Evolutionary conservation across 2,329 filamentous ascomycete genomes (phyloP).

Genomic region (Daldinia sp.): DNA sequence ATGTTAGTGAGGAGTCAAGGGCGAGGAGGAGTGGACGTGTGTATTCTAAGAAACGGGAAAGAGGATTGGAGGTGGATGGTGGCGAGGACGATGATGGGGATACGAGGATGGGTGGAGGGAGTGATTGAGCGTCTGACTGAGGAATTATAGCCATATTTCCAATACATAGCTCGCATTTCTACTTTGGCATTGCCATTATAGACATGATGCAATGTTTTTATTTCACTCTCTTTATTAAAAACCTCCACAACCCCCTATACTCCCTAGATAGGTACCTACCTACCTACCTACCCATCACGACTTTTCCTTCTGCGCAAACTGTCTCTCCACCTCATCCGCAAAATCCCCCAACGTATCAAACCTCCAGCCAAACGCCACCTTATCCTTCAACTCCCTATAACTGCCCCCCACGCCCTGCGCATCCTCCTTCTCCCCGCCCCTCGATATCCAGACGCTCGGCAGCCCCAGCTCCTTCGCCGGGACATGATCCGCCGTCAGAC

Average conservation of each 20-base stretch:
- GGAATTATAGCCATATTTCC: too few species aligned
- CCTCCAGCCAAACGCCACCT: conserved; percentile 49
- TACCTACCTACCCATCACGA: conserved; percentile 2
- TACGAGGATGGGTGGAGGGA: conserved; percentile 14
- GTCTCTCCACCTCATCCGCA: conserved; percentile 51
- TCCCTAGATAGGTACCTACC: too few species aligned
- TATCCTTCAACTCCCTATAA: conserved; percentile 38
- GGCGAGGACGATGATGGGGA: conserved; percentile 13
- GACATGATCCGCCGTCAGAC: conserved; percentile 71
- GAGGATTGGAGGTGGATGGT: background rate
- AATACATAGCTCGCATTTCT: too few species aligned
- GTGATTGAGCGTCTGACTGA: too few species aligned
- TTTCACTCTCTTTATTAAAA: background rate
- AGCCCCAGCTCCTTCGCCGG: conserved; percentile 69
- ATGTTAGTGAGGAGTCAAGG: conserved; percentile 38
- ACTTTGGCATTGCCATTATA: background rate
- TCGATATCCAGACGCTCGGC: conserved; percentile 70
- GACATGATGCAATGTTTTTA: too few species aligned
- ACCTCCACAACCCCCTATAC: background rate
- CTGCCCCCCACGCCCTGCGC: conserved; percentile 28
- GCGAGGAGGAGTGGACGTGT: conserved; percentile 11
- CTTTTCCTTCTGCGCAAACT: conserved; percentile 45
- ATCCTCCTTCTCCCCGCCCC: conserved; percentile 52
- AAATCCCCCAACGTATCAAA: conserved; percentile 52
- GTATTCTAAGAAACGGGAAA: background rate